Evolutionary conservation across 2,329 filamentous ascomycete species (phyloP), one percentile per base, ranked within the genome.

Genomic region (Sordariomycetes sp.): DNA sequence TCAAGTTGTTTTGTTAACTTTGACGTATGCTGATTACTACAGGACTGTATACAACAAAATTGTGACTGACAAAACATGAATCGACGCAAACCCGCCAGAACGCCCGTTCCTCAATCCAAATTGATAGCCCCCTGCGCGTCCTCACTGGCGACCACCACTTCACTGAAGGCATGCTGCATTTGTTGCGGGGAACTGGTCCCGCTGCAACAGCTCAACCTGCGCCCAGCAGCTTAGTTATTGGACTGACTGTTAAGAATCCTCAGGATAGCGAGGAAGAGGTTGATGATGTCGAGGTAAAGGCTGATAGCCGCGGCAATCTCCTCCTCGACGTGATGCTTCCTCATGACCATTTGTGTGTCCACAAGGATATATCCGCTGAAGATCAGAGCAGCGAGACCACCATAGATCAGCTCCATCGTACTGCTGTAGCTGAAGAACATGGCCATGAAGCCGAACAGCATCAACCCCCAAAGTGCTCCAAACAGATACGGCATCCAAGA

Each of bases 281-380:
- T 98, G 68, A 96, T 86, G 44, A 96, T 79, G 58, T 96, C 90
- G 32, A 98, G 73, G 58, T 98, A 98, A 32, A 98, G 72, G 54
- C 85, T 92, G 59, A 98, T 94, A 8, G 86, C 81, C 32, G 90
- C 90, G 6, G 88, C 87, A 55, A 96, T 95, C 69, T 95, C 88
- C 72, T 95, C 90, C 64, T 98, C 92, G 34, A 95, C 86, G 53
- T 96, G 90, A 63, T 95, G 92, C 59, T 94, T 85, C 51, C 88
- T 78, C 75, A 98, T 82, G 41, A 98, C 78, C 48, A 98, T 66
- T 69, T 98, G 92, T 0, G 92, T 98, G 55, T 98, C 92, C 30
- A 96, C 86, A 30, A 98, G 71, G 41, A 98, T 93, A 62, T 98
- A 98, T 7, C 71, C 90, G 32, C 82, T 88, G 68, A 98, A 98